Percentiles rank a stretch among this genome's conserved stretches.
These are phyloP conservation scores for Potentilla sterilis DNA, from an alignment of 306 rosid genomes.

Conservation along the genomic window DNA sequence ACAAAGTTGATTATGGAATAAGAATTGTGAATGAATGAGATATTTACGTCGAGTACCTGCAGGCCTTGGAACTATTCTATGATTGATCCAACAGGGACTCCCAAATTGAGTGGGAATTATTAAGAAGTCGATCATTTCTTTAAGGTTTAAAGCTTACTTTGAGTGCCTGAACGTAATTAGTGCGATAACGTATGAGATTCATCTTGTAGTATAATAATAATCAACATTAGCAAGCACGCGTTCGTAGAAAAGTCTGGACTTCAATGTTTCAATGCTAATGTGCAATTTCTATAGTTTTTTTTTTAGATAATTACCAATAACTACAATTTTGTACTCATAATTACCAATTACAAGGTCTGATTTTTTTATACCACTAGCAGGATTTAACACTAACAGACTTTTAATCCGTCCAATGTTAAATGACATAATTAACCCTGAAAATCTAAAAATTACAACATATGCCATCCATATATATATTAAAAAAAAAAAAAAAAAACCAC, in stretches of 20 bases:
- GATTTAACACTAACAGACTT: no score
- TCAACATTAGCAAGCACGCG: neutral
- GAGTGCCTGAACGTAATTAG: neutral
- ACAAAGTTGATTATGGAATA: neutral
- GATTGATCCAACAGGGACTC: constrained; percentile 1
- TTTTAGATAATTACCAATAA: no score
- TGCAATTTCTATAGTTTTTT: no score
- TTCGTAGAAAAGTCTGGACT: neutral
- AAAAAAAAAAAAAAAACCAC: no score
- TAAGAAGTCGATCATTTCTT: neutral
- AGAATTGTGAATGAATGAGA: neutral
- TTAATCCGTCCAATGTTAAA: no score
- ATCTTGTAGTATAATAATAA: neutral
- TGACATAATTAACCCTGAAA: no score
- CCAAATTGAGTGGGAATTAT: neutral
- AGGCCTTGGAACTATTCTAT: neutral
- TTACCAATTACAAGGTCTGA: no score
- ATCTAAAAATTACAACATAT: no score
- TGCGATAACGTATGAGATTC: neutral
- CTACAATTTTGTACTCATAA: no score
- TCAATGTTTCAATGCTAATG: no score
- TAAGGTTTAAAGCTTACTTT: neutral
- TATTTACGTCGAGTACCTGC: neutral
- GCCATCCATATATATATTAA: no score
- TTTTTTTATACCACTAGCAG: no score